Evolutionary conservation across 1,139 yeast genomes (phyloP).

Genomic region (Suhomyces wounanorum): DNA sequence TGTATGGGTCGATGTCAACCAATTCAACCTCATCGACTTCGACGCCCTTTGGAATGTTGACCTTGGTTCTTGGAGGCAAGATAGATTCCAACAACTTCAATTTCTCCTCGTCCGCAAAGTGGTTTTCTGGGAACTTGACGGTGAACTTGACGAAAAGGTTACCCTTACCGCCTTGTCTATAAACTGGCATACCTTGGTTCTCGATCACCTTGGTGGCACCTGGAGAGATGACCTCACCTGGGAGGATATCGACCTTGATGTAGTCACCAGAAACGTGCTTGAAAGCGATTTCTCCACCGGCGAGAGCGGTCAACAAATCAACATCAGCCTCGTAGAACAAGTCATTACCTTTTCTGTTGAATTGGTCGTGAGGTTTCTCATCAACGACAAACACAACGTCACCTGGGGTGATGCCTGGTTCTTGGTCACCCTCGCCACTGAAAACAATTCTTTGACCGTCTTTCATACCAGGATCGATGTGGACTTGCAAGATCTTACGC

Average conservation of each 20-base stretch:
- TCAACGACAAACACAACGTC: constrained; percentile 91
- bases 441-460: constrained; percentile 91
- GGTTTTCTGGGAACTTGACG: constrained; percentile 67
- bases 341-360: constrained; percentile 89
- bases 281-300: constrained; percentile 90
- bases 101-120: constrained; percentile 67
- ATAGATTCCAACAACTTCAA: constrained; percentile 64
- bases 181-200: constrained; percentile 94
- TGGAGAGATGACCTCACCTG: constrained; percentile 94
- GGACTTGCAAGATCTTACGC: constrained; percentile 91
- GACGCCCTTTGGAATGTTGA: constrained; percentile 59
- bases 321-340: constrained; percentile 82
- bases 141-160: constrained; percentile 69
- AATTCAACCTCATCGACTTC: constrained; percentile 84
- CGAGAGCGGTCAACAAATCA: constrained; percentile 90
- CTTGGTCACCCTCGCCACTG: constrained; percentile 97
- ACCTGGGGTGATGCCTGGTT: constrained; percentile 93
- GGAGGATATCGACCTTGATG: constrained; percentile 76
- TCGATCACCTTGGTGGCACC: constrained; percentile 80
- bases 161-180: constrained; percentile 75
- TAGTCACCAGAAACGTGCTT: constrained; percentile 88
- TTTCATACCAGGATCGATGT: constrained; percentile 96
- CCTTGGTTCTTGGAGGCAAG: constrained; percentile 64
- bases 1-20: constrained; percentile 61
- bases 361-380: constrained; percentile 80